Evolutionary conservation across 371 early-diverging fungal species (phyloP).

Genomic region (Mucor irregularis): DNA sequence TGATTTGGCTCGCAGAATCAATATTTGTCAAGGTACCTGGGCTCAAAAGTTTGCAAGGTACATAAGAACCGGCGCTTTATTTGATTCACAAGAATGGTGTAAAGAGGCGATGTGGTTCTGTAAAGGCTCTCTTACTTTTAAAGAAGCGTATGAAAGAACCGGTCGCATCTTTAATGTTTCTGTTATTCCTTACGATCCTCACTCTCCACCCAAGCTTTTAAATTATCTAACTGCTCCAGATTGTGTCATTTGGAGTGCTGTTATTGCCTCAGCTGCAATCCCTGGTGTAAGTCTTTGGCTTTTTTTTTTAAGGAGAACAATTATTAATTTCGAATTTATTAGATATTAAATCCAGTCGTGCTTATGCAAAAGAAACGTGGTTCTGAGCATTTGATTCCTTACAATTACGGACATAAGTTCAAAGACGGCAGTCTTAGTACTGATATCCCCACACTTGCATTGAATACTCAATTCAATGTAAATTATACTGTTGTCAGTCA

Average conservation of each 20-base stretch:
- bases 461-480: slow-evolving; percentile 82
- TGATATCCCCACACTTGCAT: slow-evolving; percentile 79
- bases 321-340: neutral
- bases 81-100: slow-evolving; percentile 76
- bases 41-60: slow-evolving; percentile 29
- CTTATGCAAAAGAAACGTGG: slow-evolving; percentile 78
- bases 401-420: slow-evolving; percentile 77
- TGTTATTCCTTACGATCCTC: slow-evolving; percentile 78
- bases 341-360: slow-evolving; percentile 81
- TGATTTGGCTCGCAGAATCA: slow-evolving; percentile 58
- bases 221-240: slow-evolving; percentile 92
- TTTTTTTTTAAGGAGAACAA: neutral
- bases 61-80: slow-evolving; percentile 56
- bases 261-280: slow-evolving; percentile 52
- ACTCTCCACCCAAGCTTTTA: slow-evolving; percentile 78
- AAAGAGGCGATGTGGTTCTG: slow-evolving; percentile 72
- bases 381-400: slow-evolving; percentile 64
- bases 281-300: slow-evolving; percentile 41
- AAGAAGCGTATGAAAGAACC: slow-evolving; percentile 86
- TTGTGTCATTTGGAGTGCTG: slow-evolving; percentile 86
- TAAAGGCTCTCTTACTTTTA: slow-evolving; percentile 85
- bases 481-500: slow-evolving; percentile 87
- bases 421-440: slow-evolving; percentile 87
- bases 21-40: slow-evolving; percentile 61
- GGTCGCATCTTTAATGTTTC: slow-evolving; percentile 88